Evolutionary conservation across 192 early-diverging fungal genomes (phyloP), one percentile per base, ranked within the genome.

Genomic region (Linnemannia elongata): DNA sequence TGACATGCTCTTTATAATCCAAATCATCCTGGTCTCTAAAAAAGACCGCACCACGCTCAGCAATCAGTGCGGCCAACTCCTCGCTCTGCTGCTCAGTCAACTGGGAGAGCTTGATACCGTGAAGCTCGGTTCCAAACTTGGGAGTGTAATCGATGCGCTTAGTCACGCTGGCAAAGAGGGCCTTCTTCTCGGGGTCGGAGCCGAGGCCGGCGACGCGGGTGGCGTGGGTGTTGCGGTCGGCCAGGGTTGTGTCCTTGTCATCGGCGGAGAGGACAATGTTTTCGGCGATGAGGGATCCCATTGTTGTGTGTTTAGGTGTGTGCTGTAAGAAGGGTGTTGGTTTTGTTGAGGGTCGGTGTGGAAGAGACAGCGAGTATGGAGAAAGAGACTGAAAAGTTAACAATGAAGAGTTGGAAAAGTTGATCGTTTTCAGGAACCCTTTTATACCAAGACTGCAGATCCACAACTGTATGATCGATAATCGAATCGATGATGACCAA

Each of bases 51-150:
- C 87, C 87, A 36, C 82, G 77, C 71, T 88, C 90, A 47, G 93
- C 88, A 39, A 94, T 91, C 54, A 94, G 77, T 1, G 90, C 82
- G 4, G 92, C 93, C 6, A 95, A 82, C 69, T 94, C 92, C 38
- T 91, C 88, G 39, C 90, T 72, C 69, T 94, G 92, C 73, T 93
- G 87, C 24, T 91, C 91, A 7, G 88, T 89, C 49, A 94, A 77
- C 71, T 93, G 74, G 35, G 90, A 87, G 45, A 93, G 69, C 44
- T 94, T 91, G 35, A 94, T 70, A 42, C 93, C 90, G 60, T 85
- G 88, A 24, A 95, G 82, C 87, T 95, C 94, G 45, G 92, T 94
- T 38, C 94, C 93, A 70, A 95, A 90, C 75, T 78, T 76, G 47
- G 92, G 93, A 5, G 93, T 87, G 36, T 89, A 77, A 68, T 94